Evolutionary conservation across 73 alveolate species (phyloP).

Genomic region (Urostyla sp.): DNA sequence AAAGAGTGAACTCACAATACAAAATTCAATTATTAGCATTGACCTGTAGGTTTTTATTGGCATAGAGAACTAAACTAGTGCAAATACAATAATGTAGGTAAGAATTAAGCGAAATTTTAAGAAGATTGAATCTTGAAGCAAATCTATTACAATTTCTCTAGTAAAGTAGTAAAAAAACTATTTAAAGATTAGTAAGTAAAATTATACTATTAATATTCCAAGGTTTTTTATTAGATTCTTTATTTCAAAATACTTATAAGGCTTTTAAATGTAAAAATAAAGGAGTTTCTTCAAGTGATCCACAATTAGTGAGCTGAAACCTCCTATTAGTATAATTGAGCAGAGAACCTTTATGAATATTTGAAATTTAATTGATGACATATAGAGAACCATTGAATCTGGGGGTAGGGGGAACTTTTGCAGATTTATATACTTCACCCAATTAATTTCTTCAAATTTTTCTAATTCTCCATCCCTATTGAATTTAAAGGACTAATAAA

Average conservation of each 20-base stretch:
- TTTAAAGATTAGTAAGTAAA: too few relatives aligned
- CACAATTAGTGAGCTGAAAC: background rate
- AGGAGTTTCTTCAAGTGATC: background rate
- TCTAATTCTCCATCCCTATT: too few relatives aligned
- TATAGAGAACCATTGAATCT: constrained; percentile 5
- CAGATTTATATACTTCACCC: background rate
- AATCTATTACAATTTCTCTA: background rate
- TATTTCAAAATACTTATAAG: background rate
- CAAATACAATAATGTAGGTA: background rate
- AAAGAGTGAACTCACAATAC: background rate
- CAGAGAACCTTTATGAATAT: background rate
- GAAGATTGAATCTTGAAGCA: background rate
- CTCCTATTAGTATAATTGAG: background rate
- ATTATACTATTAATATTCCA: background rate
- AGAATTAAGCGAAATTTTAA: background rate
- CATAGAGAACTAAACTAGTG: background rate
- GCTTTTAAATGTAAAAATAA: background rate
- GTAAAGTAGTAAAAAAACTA: background rate
- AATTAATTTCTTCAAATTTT: too few relatives aligned
- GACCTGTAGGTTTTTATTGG: constrained; percentile 1
- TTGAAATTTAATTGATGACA: background rate
- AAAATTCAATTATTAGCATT: background rate
- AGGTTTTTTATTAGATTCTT: background rate
- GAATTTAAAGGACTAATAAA: too few relatives aligned
- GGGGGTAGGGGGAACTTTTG: background rate